phyloP scores from a whole-genome alignment of 345 rosid genomes.

The Gossypium bickii region DNA sequence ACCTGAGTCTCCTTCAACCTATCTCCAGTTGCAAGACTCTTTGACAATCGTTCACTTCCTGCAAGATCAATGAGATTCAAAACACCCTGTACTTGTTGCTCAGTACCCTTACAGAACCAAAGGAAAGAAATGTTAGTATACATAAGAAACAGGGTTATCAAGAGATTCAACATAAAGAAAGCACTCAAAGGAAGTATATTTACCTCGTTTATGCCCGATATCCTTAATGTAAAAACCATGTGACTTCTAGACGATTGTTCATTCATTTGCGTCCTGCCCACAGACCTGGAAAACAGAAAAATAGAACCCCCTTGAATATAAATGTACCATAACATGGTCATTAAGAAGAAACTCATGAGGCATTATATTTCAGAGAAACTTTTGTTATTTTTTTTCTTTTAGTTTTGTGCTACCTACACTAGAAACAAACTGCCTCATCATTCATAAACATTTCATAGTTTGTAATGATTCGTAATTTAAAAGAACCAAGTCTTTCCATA shows the following conservation, averaged over 20 bases:
- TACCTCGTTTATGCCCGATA: conserved; percentile 86
- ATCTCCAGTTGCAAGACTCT: conserved; percentile 87
- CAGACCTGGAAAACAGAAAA: conserved; percentile 49
- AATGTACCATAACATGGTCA: background rate
- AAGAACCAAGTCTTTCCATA: background rate
- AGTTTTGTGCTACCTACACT: background rate
- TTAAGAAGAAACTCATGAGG: background rate
- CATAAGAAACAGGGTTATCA: background rate
- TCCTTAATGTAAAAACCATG: conserved; percentile 80
- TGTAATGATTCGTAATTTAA: background rate
- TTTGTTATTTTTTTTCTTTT: background rate
- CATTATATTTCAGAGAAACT: background rate
- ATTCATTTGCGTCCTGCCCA: conserved; percentile 89
- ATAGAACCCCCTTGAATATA: background rate
- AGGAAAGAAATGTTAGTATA: conserved; percentile 5
- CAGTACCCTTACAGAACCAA: conserved; percentile 53
- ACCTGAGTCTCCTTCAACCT: conserved; percentile 96
- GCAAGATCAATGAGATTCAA: conserved; percentile 90
- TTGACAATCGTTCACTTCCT: conserved; percentile 92
- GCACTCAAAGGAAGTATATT: background rate
- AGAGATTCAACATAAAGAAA: background rate
- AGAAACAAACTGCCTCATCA: background rate
- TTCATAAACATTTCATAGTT: background rate
- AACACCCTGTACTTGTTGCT: conserved; percentile 93
- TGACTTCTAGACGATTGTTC: conserved; percentile 79